Evolutionary conservation across 2,329 filamentous ascomycete species (phyloP).

Genomic region (Colletotrichum horii): DNA sequence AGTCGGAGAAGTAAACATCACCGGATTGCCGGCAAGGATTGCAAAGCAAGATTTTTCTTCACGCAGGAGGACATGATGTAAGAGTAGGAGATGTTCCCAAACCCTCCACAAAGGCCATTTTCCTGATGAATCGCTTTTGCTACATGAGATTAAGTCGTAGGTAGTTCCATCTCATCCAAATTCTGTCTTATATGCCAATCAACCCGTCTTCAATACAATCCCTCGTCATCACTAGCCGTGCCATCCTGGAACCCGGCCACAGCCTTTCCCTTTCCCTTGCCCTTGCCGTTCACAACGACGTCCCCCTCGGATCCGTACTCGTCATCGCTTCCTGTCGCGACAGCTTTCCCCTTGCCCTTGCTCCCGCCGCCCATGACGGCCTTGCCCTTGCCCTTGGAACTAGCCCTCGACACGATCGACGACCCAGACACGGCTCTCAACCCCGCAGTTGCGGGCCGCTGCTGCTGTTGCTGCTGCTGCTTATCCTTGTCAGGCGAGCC

Average conservation of each 20-base stretch:
- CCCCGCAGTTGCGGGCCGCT: constrained; percentile 4
- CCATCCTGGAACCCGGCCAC: constrained; percentile 57
- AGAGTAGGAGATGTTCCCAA: not conserved
- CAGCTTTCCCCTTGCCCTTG: constrained; percentile 44
- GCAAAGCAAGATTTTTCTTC: not conserved
- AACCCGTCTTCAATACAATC: constrained; percentile 49
- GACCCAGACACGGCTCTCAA: constrained; percentile 29
- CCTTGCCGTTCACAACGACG: constrained; percentile 30
- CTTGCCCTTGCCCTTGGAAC: constrained; percentile 41
- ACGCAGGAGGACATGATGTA: not conserved
- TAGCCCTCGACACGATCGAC: constrained; percentile 29
- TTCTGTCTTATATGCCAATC: not conserved
- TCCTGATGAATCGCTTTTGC: not conserved
- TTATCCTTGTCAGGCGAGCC: constrained; percentile 56
- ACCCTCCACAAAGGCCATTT: not conserved
- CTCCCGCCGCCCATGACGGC: constrained; percentile 32
- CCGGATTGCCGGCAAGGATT: not conserved
- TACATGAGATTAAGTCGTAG: not conserved
- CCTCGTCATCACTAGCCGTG: constrained; percentile 62
- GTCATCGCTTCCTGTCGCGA: constrained; percentile 35
- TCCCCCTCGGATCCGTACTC: constrained; percentile 36
- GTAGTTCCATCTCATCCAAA: not conserved
- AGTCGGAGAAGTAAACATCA: not conserved
- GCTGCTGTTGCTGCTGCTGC: constrained; percentile 30
- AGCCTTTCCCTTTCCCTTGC: constrained; percentile 64